phyloP scores from a whole-genome alignment of 352 stramenopile species.

The Phytophthora cryptogea region DNA sequence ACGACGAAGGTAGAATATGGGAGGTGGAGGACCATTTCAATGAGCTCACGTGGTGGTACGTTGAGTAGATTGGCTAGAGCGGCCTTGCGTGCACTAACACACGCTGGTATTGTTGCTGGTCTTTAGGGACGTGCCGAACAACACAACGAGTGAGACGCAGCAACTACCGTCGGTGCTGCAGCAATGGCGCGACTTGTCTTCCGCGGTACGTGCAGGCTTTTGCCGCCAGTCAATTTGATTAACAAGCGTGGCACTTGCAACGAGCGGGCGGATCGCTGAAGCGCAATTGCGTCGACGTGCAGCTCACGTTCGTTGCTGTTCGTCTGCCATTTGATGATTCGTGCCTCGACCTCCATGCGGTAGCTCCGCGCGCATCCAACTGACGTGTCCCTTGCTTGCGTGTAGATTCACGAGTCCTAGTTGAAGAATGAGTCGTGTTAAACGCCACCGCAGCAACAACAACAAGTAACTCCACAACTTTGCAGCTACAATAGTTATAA shows the following conservation, averaged over 20 bases:
- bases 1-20: conserved; percentile 74
- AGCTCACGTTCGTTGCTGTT: neutral
- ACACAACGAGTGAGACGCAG: conserved; percentile 52
- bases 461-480: conserved; percentile 8
- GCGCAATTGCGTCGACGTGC: conserved; percentile 2
- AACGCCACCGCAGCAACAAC: too few relatives aligned
- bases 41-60: conserved; percentile 68
- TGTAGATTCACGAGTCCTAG: conserved; percentile 34
- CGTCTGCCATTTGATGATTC: conserved; percentile 2
- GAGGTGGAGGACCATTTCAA: conserved; percentile 82
- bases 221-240: neutral
- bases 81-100: neutral
- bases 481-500: neutral
- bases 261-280: neutral
- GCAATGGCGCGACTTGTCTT: conserved; percentile 59
- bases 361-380: conserved; percentile 6
- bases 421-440: neutral
- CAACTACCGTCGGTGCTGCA: conserved; percentile 55
- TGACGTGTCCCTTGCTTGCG: neutral
- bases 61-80: neutral
- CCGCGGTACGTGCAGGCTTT: conserved; percentile 49
- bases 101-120: neutral
- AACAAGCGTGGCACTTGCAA: too few relatives aligned
- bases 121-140: conserved; percentile 59
- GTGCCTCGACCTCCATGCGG: conserved; percentile 7